Conservation (phyloP, 2,329 filamentous ascomycete genomes). For the Neoscytalidium dimidiatum region DNA sequence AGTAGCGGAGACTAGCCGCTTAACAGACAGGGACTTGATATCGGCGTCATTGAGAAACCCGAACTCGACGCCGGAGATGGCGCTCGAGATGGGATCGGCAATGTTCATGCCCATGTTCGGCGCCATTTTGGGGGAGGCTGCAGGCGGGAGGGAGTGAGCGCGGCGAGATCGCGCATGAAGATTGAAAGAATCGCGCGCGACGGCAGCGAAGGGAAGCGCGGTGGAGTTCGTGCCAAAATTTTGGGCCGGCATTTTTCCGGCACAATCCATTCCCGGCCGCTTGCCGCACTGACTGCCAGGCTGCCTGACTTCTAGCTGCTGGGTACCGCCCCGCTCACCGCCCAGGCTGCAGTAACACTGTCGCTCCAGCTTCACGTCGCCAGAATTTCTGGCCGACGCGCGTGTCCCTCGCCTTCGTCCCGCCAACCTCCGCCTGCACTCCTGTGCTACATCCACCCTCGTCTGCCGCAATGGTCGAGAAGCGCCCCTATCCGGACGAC, state of each 20-base stretch:
- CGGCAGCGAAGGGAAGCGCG: slow-evolving; percentile 5
- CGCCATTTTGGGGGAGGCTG: neutral
- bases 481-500: slow-evolving; percentile 44
- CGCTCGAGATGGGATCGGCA: slow-evolving; percentile 76
- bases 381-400: slow-evolving; percentile 7
- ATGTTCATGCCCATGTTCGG: slow-evolving; percentile 42
- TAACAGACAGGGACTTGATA: slow-evolving; percentile 86
- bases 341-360: neutral
- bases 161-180: slow-evolving; percentile 12
- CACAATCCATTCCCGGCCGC: neutral
- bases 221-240: slow-evolving; percentile 11
- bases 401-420: neutral
- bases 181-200: neutral
- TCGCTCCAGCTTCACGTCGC: neutral
- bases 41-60: slow-evolving; percentile 79
- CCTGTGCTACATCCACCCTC: neutral
- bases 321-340: neutral
- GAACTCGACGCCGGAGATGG: slow-evolving; percentile 87
- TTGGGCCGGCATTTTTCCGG: slow-evolving; percentile 15
- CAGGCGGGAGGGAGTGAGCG: neutral
- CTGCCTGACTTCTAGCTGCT: too few species aligned
- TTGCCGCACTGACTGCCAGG: too few species aligned
- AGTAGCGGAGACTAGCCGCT: slow-evolving; percentile 61
- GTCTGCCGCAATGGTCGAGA: slow-evolving; percentile 40
- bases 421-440: neutral